Evolutionary conservation across 2,329 filamentous ascomycete genomes (phyloP).

Genomic region (Sporothrix variecibatus): DNA sequence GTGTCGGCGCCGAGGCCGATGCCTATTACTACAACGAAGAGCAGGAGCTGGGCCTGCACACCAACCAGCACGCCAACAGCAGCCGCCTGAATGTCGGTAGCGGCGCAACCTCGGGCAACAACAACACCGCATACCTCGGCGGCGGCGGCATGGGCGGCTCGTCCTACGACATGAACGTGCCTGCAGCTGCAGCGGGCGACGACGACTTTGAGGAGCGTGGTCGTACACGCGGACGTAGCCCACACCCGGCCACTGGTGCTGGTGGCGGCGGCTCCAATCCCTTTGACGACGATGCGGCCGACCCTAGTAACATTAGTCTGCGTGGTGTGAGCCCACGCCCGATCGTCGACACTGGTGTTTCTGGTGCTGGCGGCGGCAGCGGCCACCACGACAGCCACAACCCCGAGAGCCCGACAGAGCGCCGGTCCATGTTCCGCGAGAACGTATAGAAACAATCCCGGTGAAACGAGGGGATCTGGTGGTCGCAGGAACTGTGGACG

Average conservation of each 20-base stretch:
- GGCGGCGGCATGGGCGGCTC: slow-evolving; percentile 35
- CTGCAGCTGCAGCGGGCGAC: slow-evolving; percentile 37
- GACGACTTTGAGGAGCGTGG: slow-evolving; percentile 42
- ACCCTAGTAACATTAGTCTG: slow-evolving; percentile 61
- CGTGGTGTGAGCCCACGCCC: slow-evolving; percentile 76
- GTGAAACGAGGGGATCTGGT: background rate
- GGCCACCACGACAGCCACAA: slow-evolving; percentile 40
- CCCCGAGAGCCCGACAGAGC: slow-evolving; percentile 64
- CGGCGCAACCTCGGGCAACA: slow-evolving; percentile 17
- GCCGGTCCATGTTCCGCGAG: slow-evolving; percentile 70
- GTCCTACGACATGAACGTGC: slow-evolving; percentile 54
- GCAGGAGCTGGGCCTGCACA: slow-evolving; percentile 64
- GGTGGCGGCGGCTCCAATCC: slow-evolving; percentile 57
- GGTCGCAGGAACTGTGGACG: background rate
- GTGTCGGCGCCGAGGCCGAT: slow-evolving; percentile 74
- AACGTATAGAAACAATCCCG: slow-evolving; percentile 52
- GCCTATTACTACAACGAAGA: slow-evolving; percentile 66
- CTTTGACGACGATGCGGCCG: slow-evolving; percentile 64
- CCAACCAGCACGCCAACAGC: slow-evolving; percentile 38
- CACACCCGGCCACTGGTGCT: slow-evolving; percentile 31
- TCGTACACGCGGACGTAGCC: slow-evolving; percentile 47
- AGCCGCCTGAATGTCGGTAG: slow-evolving; percentile 23
- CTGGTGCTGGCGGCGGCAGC: slow-evolving; percentile 27
- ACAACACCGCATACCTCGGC: slow-evolving; percentile 30
- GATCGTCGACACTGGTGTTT: slow-evolving; percentile 51